Base-by-base conservation (phyloP, 164 flowering plant species). In the Liquidambar formosana region DNA sequence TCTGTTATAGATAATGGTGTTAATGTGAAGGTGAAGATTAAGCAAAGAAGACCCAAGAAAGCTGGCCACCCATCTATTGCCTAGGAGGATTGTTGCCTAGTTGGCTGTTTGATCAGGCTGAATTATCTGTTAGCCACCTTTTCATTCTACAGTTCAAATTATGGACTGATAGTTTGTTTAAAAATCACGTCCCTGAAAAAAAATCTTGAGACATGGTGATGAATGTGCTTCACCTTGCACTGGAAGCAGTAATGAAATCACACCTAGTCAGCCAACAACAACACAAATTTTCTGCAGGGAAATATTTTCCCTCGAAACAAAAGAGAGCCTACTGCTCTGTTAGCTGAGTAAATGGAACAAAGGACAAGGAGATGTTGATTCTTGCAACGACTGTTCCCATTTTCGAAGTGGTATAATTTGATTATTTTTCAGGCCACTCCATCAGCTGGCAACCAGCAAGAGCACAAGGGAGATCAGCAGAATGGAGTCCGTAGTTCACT, bases 11-110 rank as follows among this genome's bases (percentile, higher is more conserved):
- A 85, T 63, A 71, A 81, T 75, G 97, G 97, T 1, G 69, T 93
- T 38, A 78, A 83, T 77, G 96, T 93, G 64, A 89, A 89, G 82
- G 85, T 95, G 70, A 95, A 89, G 79, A 72, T 91, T 23, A 95
- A 93, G 81, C 89, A 86, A 67, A 81, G 78, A 71, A 81, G 52
- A 62, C n/a, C 67, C 13, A 79, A 48, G 79, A 84, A 66, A 48
- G 53, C 71, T 56, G 26, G 27, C 26, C 54, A 62, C 1, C 25
- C 57, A 5, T 47, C 33, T 68, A 28, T 26, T 12, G 5, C 26
- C 26, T 67, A 58, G 44, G 62, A 22, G 13, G 14, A 23, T 23
- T 22, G 14, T 54, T 54, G 26, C 22, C 21, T 13, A 48, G 54
- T 51, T n/a, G 54, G 54, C 22, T 51, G n/a, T 51, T 46, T 46